phyloP scores from a whole-genome alignment of 169 alveolate species.

The Babesia bovis region DNA sequence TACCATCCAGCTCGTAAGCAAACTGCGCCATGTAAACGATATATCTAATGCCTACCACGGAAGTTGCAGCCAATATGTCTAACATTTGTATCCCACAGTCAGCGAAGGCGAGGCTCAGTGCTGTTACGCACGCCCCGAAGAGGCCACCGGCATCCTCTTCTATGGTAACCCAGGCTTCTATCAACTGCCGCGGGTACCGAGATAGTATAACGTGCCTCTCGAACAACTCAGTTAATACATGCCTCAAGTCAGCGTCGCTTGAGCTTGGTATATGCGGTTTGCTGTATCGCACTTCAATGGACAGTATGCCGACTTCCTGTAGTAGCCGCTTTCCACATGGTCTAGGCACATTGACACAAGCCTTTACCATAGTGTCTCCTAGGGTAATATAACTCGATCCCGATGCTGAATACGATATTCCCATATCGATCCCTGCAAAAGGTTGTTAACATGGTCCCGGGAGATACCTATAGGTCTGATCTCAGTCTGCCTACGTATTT shows the following conservation, averaged over 20 bases:
- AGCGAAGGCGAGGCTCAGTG: constrained; percentile 46
- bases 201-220: constrained; percentile 49
- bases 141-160: constrained; percentile 63
- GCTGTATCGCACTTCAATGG: constrained; percentile 37
- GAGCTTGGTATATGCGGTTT: neutral
- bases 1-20: constrained; percentile 18
- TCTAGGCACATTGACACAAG: constrained; percentile 55
- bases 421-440: constrained; percentile 41
- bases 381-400: constrained; percentile 58
- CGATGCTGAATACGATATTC: constrained; percentile 33
- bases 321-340: constrained; percentile 26
- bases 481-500: neutral
- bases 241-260: neutral
- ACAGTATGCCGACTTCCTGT: constrained; percentile 41
- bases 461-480: too few species aligned
- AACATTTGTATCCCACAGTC: constrained; percentile 62
- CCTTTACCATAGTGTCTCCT: constrained; percentile 63
- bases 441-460: too few species aligned
- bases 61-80: constrained; percentile 47
- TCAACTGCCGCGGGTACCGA: constrained; percentile 51
- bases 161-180: constrained; percentile 54
- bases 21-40: constrained; percentile 32
- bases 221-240: constrained; percentile 41
- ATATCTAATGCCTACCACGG: constrained; percentile 44
- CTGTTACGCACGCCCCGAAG: constrained; percentile 46